Conservation (phyloP, 2,329 filamentous ascomycete genomes). For the Alternaria gansuensis region DNA sequence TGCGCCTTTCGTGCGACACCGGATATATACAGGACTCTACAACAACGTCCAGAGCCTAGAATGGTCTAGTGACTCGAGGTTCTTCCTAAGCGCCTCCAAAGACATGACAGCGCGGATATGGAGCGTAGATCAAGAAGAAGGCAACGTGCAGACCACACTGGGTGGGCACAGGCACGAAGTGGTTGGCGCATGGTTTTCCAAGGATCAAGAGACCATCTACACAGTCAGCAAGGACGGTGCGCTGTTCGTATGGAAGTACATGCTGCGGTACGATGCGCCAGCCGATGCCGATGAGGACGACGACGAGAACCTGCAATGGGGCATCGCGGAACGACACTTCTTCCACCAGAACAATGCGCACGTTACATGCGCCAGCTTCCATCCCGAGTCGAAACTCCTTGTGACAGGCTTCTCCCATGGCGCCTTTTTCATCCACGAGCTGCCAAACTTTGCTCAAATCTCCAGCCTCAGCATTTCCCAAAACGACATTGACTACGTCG, state of each 20-base stretch:
- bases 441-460: slow-evolving; percentile 95
- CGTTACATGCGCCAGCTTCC: slow-evolving; percentile 89
- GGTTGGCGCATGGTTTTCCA: slow-evolving; percentile 95
- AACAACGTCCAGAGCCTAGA: slow-evolving; percentile 86
- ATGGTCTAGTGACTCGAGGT: slow-evolving; percentile 96
- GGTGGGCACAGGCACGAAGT: slow-evolving; percentile 91
- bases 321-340: slow-evolving; percentile 89
- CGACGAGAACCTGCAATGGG: slow-evolving; percentile 80
- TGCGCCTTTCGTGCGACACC: slow-evolving; percentile 89
- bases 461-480: slow-evolving; percentile 95
- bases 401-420: slow-evolving; percentile 96
- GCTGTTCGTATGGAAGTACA: slow-evolving; percentile 91
- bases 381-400: slow-evolving; percentile 86
- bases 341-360: slow-evolving; percentile 92
- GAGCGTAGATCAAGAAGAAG: slow-evolving; percentile 87
- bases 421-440: slow-evolving; percentile 90
- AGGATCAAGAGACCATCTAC: slow-evolving; percentile 93
- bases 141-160: slow-evolving; percentile 87
- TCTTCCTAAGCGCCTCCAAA: slow-evolving; percentile 91
- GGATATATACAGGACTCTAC: slow-evolving; percentile 86
- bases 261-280: slow-evolving; percentile 65
- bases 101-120: slow-evolving; percentile 94
- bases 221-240: slow-evolving; percentile 98
- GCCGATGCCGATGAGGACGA: slow-evolving; percentile 65
- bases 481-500: slow-evolving; percentile 93